Conservation (phyloP, 495 filamentous ascomycete genomes). For the Hypomontagnella submonticulosa region DNA sequence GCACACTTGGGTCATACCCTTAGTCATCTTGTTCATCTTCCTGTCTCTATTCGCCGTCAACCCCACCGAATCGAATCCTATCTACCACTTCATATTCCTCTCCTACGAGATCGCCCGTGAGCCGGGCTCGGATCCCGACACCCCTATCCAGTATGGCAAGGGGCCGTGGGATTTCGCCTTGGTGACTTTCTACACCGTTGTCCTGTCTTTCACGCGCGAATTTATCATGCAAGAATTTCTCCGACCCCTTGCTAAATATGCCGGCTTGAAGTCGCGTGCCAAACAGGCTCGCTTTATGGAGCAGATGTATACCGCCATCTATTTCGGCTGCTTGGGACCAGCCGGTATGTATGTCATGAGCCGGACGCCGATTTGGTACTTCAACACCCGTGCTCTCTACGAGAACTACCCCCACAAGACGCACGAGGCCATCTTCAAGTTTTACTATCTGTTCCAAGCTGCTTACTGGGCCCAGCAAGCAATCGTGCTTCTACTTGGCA, state of each 20-base stretch:
- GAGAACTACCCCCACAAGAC: slow-evolving; percentile 88
- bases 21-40: slow-evolving; percentile 73
- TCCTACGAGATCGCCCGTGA: slow-evolving; percentile 79
- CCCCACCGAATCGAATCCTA: slow-evolving; percentile 81
- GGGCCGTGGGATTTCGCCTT: slow-evolving; percentile 86
- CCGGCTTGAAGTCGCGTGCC: slow-evolving; percentile 74
- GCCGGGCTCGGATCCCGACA: slow-evolving; percentile 58
- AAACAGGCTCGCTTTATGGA: slow-evolving; percentile 98
- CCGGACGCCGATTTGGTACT: slow-evolving; percentile 94
- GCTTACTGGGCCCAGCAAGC: slow-evolving; percentile 97
- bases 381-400: slow-evolving; percentile 91
- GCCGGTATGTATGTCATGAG: slow-evolving; percentile 93
- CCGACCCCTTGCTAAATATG: slow-evolving; percentile 76
- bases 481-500: slow-evolving; percentile 85
- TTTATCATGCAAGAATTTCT: slow-evolving; percentile 96
- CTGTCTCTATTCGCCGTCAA: slow-evolving; percentile 78
- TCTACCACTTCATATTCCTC: slow-evolving; percentile 90
- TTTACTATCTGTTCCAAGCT: slow-evolving; percentile 95
- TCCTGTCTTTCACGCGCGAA: slow-evolving; percentile 93
- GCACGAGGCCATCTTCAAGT: slow-evolving; percentile 90
- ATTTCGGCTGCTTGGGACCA: slow-evolving; percentile 88
- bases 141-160: slow-evolving; percentile 85
- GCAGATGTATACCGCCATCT: slow-evolving; percentile 96
- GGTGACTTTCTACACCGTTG: slow-evolving; percentile 87
- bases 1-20: slow-evolving; percentile 84